Conservation (phyloP, 1,284 basidiomycete genomes). For the Fomes fomentarius region DNA sequence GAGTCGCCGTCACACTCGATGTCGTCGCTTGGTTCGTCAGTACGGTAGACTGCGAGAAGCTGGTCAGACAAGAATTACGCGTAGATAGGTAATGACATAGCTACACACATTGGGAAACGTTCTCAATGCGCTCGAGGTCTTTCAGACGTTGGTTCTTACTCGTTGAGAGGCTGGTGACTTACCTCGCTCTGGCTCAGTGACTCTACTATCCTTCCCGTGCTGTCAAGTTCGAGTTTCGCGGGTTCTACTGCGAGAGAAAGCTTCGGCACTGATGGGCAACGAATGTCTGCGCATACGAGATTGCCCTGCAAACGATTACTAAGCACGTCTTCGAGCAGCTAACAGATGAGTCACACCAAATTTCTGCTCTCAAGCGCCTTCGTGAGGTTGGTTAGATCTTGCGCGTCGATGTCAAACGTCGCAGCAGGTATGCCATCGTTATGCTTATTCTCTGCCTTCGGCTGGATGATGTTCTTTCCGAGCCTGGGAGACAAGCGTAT, state of each 20-base stretch:
- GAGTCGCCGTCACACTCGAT: slow-evolving; percentile 8
- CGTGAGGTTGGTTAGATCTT: background rate
- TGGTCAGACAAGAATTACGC: background rate
- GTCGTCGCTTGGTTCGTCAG: slow-evolving; percentile 29
- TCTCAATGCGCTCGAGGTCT: slow-evolving; percentile 21
- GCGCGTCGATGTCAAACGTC: background rate
- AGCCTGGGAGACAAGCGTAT: slow-evolving; percentile 17
- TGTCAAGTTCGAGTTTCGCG: slow-evolving; percentile 24
- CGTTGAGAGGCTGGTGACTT: background rate
- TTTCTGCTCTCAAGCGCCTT: slow-evolving; percentile 7
- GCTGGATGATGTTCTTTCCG: slow-evolving; percentile 21
- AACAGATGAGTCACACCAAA: too few relatives aligned
- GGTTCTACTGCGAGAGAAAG: slow-evolving; percentile 23
- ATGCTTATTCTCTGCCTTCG: background rate
- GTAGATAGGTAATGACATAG: background rate
- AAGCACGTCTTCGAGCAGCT: too few relatives aligned
- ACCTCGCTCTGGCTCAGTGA: slow-evolving; percentile 26
- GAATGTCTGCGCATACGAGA: background rate
- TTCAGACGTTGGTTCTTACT: background rate
- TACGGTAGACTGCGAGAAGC: slow-evolving; percentile 27
- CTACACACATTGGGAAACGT: slow-evolving; percentile 23
- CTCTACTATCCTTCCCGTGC: slow-evolving; percentile 19
- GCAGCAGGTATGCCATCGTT: background rate
- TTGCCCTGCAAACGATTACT: too few relatives aligned
- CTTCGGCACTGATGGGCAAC: slow-evolving; percentile 6